Evolutionary conservation across 1,284 basidiomycete species (phyloP).

Genomic region (Ganoderma leucocontextum): DNA sequence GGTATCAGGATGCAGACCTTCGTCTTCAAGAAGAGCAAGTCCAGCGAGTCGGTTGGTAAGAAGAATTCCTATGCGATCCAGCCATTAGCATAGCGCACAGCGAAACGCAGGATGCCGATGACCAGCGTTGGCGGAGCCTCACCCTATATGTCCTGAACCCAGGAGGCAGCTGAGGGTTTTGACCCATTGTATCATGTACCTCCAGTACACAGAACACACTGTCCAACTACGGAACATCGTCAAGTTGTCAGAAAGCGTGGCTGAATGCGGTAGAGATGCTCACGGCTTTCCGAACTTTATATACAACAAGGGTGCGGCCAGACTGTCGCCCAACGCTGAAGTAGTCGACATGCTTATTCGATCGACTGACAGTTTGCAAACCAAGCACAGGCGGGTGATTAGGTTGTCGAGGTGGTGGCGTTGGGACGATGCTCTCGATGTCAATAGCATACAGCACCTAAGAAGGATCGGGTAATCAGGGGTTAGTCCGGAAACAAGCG

Average conservation of each 20-base stretch:
- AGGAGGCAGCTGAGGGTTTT: too few relatives aligned
- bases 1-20: slow-evolving; percentile 91
- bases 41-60: slow-evolving; percentile 87
- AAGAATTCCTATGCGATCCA: slow-evolving; percentile 76
- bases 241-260: neutral
- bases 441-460: slow-evolving; percentile 22
- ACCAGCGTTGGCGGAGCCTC: too few relatives aligned
- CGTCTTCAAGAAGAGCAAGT: slow-evolving; percentile 90
- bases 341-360: slow-evolving; percentile 87
- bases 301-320: slow-evolving; percentile 88
- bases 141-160: neutral
- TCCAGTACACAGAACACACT: slow-evolving; percentile 94
- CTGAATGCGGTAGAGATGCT: slow-evolving; percentile 35
- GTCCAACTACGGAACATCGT: slow-evolving; percentile 59
- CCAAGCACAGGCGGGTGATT: slow-evolving; percentile 7
- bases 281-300: slow-evolving; percentile 94
- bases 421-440: slow-evolving; percentile 29
- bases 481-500: neutral
- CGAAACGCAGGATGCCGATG: too few relatives aligned
- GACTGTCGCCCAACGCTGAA: slow-evolving; percentile 91
- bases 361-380: slow-evolving; percentile 86
- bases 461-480: neutral
- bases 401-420: neutral
- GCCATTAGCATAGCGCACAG: neutral
- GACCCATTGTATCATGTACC: slow-evolving; percentile 50